Evolutionary conservation across 2,329 filamentous ascomycete genomes (phyloP), one percentile per base, ranked within the genome.

Genomic region (Monascus ruber): DNA sequence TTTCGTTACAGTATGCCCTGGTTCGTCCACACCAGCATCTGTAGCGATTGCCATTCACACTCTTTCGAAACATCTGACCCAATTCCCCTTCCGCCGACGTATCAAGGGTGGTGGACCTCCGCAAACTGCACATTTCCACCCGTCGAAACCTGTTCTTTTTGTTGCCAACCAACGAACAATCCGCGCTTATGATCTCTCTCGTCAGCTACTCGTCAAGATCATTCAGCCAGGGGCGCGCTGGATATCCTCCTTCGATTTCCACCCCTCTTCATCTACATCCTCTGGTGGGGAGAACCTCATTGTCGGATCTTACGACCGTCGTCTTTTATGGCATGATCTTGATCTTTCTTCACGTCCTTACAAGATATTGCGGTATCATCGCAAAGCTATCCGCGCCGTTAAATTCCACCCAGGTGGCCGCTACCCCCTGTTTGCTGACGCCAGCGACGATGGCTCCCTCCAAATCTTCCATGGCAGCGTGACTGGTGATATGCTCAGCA

Each of bases 381-480:
- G 77, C 44, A 85, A 94, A 63, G 91, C 91, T 34, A 94, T 98
- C 54, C 78, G 93, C 35, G 79, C 82, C 8, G 91, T 95, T 40
- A 81, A 78, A 50, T 98, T 84, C 65, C 93, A 98, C 64, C 79
- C 80, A 42, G 78, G 79, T 43, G 71, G 71, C n/a, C 73, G 75
- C 6, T 76, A 80, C 45, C 88, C 91, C 11, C 72, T 98, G 29
- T 96, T 98, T 55, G 91, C 88, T 1, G 89, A 96, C 59, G 87
- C 86, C 17, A 91, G 84, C 60, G 93, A 98, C 59, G 91, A 98
- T 60, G 91, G 91, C 26, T 86, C 82, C 17, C 68, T 96, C 48
- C 91, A 98, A 62, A 84, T 98, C 39, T 96, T 96, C 77, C 89
- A 96, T 60, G 89, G 87, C 41, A 94, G 89, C 65, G 89, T 96